Evolutionary conservation across 108 stramenopile genomes (phyloP).

Genomic region (Chaetoceros muelleri): DNA sequence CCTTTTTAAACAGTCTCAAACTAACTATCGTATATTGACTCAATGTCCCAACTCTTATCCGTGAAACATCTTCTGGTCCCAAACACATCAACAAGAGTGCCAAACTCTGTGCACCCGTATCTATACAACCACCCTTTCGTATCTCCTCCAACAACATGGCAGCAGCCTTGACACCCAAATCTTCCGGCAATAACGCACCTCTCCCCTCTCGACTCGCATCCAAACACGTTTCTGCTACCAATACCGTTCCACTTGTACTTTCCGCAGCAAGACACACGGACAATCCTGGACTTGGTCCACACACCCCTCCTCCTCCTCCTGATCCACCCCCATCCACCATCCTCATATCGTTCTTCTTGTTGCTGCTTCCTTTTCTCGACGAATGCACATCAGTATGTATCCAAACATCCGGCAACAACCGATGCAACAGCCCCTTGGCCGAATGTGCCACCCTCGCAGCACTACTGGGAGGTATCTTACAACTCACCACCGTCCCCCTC

Average conservation of each 20-base stretch:
- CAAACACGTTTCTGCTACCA: constrained; percentile 78
- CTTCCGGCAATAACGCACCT: constrained; percentile 81
- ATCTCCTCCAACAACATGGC: constrained; percentile 86
- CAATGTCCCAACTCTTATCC: constrained; percentile 72
- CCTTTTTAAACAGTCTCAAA: constrained; percentile 68
- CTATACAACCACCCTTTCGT: constrained; percentile 87
- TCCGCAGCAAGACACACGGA: constrained; percentile 73
- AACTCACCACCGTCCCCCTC: constrained; percentile 85
- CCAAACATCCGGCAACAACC: constrained; percentile 90
- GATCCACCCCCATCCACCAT: constrained; percentile 4
- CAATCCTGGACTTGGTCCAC: constrained; percentile 81
- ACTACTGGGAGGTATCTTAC: constrained; percentile 84
- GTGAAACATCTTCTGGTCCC: constrained; percentile 91
- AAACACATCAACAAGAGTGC: constrained; percentile 92
- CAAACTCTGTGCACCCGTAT: constrained; percentile 78
- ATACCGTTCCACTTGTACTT: constrained; percentile 77
- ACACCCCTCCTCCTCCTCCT: constrained; percentile 27
- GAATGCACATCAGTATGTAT: constrained; percentile 91
- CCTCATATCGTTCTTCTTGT: too few species aligned
- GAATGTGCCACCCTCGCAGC: constrained; percentile 92
- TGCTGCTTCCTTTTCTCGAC: constrained; percentile 26
- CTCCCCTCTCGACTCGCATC: constrained; percentile 28
- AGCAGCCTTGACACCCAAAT: constrained; percentile 80
- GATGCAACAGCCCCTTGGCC: constrained; percentile 84
- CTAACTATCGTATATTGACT: constrained; percentile 68